phyloP scores from a whole-genome alignment of 2,329 filamentous ascomycete species.

The Coleophoma cylindrospora region DNA sequence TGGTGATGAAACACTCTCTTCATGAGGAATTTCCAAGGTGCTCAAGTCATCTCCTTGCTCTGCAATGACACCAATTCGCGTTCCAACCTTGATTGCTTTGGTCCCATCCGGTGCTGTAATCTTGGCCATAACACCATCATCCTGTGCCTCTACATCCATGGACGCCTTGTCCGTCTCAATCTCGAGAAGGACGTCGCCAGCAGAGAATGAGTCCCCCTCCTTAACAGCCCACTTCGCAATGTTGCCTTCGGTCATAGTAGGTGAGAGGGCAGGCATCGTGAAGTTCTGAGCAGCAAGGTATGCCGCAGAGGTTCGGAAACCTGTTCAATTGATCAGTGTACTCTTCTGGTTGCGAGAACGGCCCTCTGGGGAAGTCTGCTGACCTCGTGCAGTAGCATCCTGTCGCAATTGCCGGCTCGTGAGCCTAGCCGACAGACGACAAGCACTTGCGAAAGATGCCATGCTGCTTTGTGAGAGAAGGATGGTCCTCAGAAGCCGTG shows the following conservation, averaged over 20 bases:
- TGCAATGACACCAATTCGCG: slow-evolving; percentile 76
- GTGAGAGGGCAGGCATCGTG: slow-evolving; percentile 85
- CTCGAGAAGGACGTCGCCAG: slow-evolving; percentile 83
- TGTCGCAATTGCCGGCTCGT: slow-evolving; percentile 47
- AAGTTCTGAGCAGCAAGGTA: slow-evolving; percentile 77
- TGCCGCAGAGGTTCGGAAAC: slow-evolving; percentile 57
- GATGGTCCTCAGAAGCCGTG: slow-evolving; percentile 23
- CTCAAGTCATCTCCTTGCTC: slow-evolving; percentile 76
- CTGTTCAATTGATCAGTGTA: slow-evolving; percentile 34
- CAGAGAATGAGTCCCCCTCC: slow-evolving; percentile 76
- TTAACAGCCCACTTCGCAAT: slow-evolving; percentile 83
- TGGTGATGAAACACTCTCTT: slow-evolving; percentile 40
- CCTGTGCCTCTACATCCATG: slow-evolving; percentile 92
- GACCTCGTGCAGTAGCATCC: slow-evolving; percentile 54
- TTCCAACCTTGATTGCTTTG: slow-evolving; percentile 74
- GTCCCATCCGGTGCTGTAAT: slow-evolving; percentile 69
- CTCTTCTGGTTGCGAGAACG: slow-evolving; percentile 4
- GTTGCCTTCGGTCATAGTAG: slow-evolving; percentile 91
- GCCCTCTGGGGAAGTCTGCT: slow-evolving; percentile 20
- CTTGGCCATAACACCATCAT: slow-evolving; percentile 82
- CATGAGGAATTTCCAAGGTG: slow-evolving; percentile 68
- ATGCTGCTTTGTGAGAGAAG: slow-evolving; percentile 36
- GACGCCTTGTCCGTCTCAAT: slow-evolving; percentile 94
- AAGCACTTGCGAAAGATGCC: slow-evolving; percentile 62
- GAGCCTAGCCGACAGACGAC: slow-evolving; percentile 58